Base-by-base conservation (phyloP, 768 basidiomycete species). In the Galerina sulciceps region DNA sequence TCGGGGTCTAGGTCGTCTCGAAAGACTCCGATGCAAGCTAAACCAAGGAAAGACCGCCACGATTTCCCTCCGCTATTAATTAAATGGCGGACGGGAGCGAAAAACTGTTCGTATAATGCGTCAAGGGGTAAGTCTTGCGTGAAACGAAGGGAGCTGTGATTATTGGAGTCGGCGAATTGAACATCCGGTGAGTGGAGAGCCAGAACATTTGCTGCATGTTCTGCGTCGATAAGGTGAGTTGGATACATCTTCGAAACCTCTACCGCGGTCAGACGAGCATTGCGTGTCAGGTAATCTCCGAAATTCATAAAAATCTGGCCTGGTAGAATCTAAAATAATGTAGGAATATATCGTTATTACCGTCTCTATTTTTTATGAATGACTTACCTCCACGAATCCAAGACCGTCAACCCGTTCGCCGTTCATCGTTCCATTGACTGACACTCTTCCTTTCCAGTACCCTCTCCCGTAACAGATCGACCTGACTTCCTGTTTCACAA, bases 301-400 rank as follows among this genome's bases (percentile, higher is more conserved):
- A n/a, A n/a, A n/a, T n/a, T n/a, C n/a, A n/a, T n/a, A n/a, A n/a
- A n/a, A n/a, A n/a, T n/a, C n/a, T n/a, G n/a, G n/a, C n/a, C n/a
- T n/a, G n/a, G n/a, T n/a, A n/a, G n/a, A n/a, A n/a, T n/a, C n/a
- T n/a, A n/a, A n/a, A n/a, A n/a, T n/a, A n/a, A n/a, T n/a, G n/a
- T n/a, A n/a, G n/a, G n/a, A n/a, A n/a, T n/a, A n/a, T n/a, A n/a
- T n/a, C n/a, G n/a, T n/a, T n/a, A n/a, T n/a, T n/a, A n/a, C n/a
- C n/a, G n/a, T n/a, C n/a, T n/a, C n/a, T n/a, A n/a, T n/a, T n/a
- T n/a, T n/a, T n/a, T n/a, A n/a, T 40, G 14, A 51, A 22, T 51
- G 18, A 20, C 49, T 38, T 51, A 51, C 49, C 49, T 51, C 49
- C 8, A 37, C 49, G 35, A 51, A 51, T 14, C 49, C 49, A 3